These are phyloP conservation scores for Teunomyces gatunensis DNA, from an alignment of 805 yeast genomes.

Conservation along the genomic window DNA sequence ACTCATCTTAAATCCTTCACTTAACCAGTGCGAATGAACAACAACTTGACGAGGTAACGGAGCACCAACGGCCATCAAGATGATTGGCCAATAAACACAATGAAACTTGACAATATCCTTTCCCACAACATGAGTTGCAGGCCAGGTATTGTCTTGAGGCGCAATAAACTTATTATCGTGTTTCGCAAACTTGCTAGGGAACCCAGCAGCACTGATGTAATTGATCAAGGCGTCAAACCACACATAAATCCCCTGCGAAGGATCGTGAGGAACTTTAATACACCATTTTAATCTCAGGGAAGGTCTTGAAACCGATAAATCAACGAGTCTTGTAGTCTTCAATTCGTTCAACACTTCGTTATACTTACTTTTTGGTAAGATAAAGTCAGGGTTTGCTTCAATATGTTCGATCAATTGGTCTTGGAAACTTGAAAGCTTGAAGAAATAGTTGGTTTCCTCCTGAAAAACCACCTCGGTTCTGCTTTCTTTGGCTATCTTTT, in stretches of 20 bases:
- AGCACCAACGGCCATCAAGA: slow-evolving; percentile 77
- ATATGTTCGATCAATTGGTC: slow-evolving; percentile 49
- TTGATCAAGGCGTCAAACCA: slow-evolving; percentile 96
- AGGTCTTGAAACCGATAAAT: slow-evolving; percentile 88
- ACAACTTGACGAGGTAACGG: slow-evolving; percentile 70
- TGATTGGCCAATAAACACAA: slow-evolving; percentile 91
- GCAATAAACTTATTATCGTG: slow-evolving; percentile 6
- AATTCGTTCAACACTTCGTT: slow-evolving; percentile 58
- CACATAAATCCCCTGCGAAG: slow-evolving; percentile 79
- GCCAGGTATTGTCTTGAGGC: slow-evolving; percentile 44
- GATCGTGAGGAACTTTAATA: slow-evolving; percentile 79
- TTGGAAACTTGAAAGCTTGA: slow-evolving; percentile 64
- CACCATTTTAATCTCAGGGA: slow-evolving; percentile 81
- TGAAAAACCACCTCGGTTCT: slow-evolving; percentile 73
- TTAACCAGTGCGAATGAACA: slow-evolving; percentile 94
- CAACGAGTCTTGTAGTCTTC: slow-evolving; percentile 46
- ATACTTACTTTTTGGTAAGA: slow-evolving; percentile 63
- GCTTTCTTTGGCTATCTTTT: slow-evolving; percentile 60
- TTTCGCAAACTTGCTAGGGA: slow-evolving; percentile 20
- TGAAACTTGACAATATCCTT: slow-evolving; percentile 90
- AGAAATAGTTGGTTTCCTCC: slow-evolving; percentile 84
- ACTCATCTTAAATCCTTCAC: slow-evolving; percentile 89
- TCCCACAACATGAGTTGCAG: slow-evolving; percentile 82
- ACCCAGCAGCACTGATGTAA: slow-evolving; percentile 73
- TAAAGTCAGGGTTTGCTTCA: slow-evolving; percentile 51